These are phyloP conservation scores for Tylopilus sp. DNA, from an alignment of 1,284 basidiomycete species.

Conservation along the genomic window DNA sequence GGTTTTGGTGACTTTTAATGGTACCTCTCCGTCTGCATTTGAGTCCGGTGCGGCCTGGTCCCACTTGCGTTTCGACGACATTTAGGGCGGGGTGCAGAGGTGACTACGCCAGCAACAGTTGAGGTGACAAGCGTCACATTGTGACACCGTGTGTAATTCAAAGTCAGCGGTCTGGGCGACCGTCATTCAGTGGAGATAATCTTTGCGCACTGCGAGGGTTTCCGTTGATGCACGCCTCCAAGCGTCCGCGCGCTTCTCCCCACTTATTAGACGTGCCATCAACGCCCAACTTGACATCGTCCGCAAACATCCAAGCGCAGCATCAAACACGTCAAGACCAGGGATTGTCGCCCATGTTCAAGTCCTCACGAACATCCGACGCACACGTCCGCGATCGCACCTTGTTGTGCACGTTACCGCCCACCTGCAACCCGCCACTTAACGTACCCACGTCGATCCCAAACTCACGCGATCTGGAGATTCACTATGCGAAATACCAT, in stretches of 20 bases:
- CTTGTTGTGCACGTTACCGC: slow-evolving; percentile 72
- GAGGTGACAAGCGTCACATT: slow-evolving; percentile 21
- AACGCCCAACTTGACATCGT: not conserved
- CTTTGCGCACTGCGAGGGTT: not conserved
- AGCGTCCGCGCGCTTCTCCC: slow-evolving; percentile 27
- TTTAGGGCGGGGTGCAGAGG: slow-evolving; percentile 18
- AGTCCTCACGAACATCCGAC: slow-evolving; percentile 24
- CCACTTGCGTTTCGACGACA: slow-evolving; percentile 71
- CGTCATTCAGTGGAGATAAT: not conserved
- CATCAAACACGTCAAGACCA: slow-evolving; percentile 11
- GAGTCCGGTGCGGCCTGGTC: slow-evolving; percentile 55
- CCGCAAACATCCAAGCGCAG: not conserved
- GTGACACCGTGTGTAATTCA: slow-evolving; percentile 22
- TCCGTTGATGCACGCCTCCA: slow-evolving; percentile 22
- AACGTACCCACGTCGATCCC: slow-evolving; percentile 53
- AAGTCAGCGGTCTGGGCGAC: slow-evolving; percentile 18
- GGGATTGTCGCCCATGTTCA: slow-evolving; percentile 23
- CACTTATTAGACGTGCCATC: slow-evolving; percentile 27
- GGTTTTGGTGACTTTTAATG: slow-evolving; percentile 45
- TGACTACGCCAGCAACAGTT: no score
- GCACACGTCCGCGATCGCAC: slow-evolving; percentile 27
- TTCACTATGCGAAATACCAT: slow-evolving; percentile 80
- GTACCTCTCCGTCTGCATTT: slow-evolving; percentile 34
- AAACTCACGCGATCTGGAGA: slow-evolving; percentile 64
- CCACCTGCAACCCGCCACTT: slow-evolving; percentile 69